Conservation (phyloP, 176 grass and related monocot species). For the Echinochloa phyllopogon region DNA sequence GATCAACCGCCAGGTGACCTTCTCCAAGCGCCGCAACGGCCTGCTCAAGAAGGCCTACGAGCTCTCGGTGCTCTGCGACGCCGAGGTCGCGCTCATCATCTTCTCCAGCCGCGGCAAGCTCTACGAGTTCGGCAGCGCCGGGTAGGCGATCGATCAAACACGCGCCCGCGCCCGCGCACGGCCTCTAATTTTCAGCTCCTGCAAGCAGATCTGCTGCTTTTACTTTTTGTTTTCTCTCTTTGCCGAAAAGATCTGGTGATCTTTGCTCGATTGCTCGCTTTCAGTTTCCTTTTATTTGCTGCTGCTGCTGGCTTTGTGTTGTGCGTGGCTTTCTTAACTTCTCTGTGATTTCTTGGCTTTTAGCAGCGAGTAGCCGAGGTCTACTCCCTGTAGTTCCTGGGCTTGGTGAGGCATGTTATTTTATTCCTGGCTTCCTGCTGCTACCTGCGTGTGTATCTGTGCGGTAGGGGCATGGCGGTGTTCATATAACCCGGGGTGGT, state of each 20-base stretch:
- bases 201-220: slow-evolving; percentile 28
- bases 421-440: slow-evolving; percentile 34
- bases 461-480: slow-evolving; percentile 54
- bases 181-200: not conserved
- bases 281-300: not conserved
- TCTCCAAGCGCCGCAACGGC: slow-evolving; percentile 92
- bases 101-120: slow-evolving; percentile 97
- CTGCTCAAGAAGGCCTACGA: slow-evolving; percentile 97
- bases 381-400: slow-evolving; percentile 31
- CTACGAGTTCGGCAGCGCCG: slow-evolving; percentile 90
- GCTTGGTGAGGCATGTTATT: slow-evolving; percentile 36
- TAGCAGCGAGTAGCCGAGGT: slow-evolving; percentile 13
- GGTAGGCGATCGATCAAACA: slow-evolving; percentile 36
- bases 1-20: slow-evolving; percentile 97
- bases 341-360: slow-evolving; percentile 30
- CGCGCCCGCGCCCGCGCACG: not conserved
- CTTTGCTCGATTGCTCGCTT: not conserved
- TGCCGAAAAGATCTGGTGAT: slow-evolving; percentile 12
- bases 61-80: slow-evolving; percentile 93
- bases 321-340: not conserved
- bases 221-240: not conserved
- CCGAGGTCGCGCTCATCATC: slow-evolving; percentile 92
- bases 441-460: slow-evolving; percentile 3
- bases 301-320: not conserved
- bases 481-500: slow-evolving; percentile 42